phyloP scores from a whole-genome alignment of 768 basidiomycete genomes.

The Boletus sp. region DNA sequence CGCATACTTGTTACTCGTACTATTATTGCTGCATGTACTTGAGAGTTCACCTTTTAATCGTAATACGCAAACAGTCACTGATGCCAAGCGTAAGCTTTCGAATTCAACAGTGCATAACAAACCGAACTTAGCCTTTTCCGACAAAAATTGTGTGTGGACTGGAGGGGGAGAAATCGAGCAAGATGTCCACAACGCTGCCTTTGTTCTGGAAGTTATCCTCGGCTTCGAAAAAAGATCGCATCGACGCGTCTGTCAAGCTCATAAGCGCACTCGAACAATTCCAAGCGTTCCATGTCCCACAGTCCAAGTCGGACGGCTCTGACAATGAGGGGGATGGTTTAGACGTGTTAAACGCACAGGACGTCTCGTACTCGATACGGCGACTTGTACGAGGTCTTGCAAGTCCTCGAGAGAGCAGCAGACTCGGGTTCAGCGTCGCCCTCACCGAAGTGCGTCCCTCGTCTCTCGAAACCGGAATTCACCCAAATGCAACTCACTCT shows the following conservation, averaged over 20 bases:
- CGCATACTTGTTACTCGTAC: constrained; percentile 1
- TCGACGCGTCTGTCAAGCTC: constrained; percentile 85
- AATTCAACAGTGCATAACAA: constrained; percentile 24
- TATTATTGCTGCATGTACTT: constrained; percentile 4
- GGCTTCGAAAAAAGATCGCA: constrained; percentile 68
- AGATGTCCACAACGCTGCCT: constrained; percentile 83
- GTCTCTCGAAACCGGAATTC: background rate
- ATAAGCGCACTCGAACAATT: constrained; percentile 80
- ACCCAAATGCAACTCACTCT: constrained; percentile 1
- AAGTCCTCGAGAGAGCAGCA: constrained; percentile 88
- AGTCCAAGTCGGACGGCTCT: constrained; percentile 36
- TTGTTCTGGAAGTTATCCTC: constrained; percentile 95
- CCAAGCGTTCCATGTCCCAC: constrained; percentile 61
- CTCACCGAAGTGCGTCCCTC: constrained; percentile 77
- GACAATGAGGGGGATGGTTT: constrained; percentile 50
- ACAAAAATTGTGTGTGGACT: constrained; percentile 5
- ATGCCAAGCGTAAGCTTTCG: too few species aligned
- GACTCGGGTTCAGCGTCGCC: constrained; percentile 93
- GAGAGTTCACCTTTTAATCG: too few species aligned
- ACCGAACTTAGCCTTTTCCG: constrained; percentile 1
- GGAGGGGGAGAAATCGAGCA: background rate
- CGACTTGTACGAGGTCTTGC: constrained; percentile 84
- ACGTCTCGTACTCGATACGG: constrained; percentile 90
- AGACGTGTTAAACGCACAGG: constrained; percentile 75
- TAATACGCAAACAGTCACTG: too few species aligned